Evolutionary conservation across 2,329 filamentous ascomycete species (phyloP), one percentile per base, ranked within the genome.

Genomic region (Claviceps fusiformis): DNA sequence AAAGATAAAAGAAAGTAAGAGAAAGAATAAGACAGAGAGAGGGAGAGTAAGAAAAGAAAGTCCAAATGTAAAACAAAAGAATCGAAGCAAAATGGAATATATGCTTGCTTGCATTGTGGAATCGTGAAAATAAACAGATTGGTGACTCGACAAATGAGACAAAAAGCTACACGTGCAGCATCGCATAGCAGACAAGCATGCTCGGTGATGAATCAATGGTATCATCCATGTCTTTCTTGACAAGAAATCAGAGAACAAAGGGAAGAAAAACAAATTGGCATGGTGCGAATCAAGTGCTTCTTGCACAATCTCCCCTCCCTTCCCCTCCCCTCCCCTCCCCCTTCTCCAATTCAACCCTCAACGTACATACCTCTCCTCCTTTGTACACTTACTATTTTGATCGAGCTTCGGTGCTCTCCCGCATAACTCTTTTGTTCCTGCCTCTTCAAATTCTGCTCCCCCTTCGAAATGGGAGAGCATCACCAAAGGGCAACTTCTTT

Each of bases 161-260:
- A 56, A 52, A 54, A 59, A 50, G 46, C 19, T 58, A 54, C 54
- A 59, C 51, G 48, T 57, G 60, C 50, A 57, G 58, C 56, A 62
- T 59, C 58, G 59, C 59, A 64, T 19, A 19, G 19, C 19, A 19
- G 61, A 63, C 65, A 64, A 68, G 67, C 65, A 55, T 57, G 54
- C 47, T 67, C 56, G 62, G 67, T 68, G 62, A 68, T 68, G 69
- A 66, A 66, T 68, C 65, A 67, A 66, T 71, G 70, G 70, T 71
- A 71, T 71, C 70, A 69, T 71, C 68, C 68, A 67, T 70, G 63
- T 67, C 59, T 64, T 64, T 62, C 61, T 61, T 59, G 59, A 62
- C 59, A 57, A 62, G 66, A 65, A 62, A 58, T 57, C 63, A 67
- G 63, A 41, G 49, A 47, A 47, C 33, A 48, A 46, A 51, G 45